Percentiles rank a stretch among this genome's conserved stretches.
These are phyloP conservation scores for Biscogniauxia mediterranea DNA, from an alignment of 2,329 filamentous ascomycete species.

Conservation along the genomic window DNA sequence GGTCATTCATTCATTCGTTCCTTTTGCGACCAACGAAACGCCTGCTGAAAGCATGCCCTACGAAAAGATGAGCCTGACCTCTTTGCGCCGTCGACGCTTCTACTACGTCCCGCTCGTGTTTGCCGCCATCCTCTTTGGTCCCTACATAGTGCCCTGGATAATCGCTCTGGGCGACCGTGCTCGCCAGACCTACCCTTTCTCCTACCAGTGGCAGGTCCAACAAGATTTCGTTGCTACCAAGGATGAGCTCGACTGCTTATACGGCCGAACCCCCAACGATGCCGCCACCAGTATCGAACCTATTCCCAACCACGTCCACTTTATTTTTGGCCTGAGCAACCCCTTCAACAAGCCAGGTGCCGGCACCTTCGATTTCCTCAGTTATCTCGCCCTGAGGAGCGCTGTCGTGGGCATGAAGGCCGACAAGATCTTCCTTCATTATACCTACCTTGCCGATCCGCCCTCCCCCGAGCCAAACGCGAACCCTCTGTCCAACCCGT, in stretches of 20 bases:
- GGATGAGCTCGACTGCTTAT: constrained; percentile 35
- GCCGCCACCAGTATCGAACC: constrained; percentile 19
- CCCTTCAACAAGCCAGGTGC: constrained; percentile 30
- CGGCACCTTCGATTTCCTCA: constrained; percentile 37
- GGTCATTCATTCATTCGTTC: neutral
- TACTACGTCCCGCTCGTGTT: constrained; percentile 19
- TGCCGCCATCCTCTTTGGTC: constrained; percentile 19
- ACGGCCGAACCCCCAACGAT: constrained; percentile 22
- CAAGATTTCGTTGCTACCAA: constrained; percentile 31
- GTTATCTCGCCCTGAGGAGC: constrained; percentile 38
- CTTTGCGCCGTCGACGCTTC: constrained; percentile 21
- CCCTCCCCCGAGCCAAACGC: constrained; percentile 32
- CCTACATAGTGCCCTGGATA: constrained; percentile 24
- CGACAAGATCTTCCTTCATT: constrained; percentile 37
- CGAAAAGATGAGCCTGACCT: constrained; percentile 17
- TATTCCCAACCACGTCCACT: constrained; percentile 39
- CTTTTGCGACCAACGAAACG: neutral
- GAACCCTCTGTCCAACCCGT: constrained; percentile 35
- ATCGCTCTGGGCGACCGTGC: constrained; percentile 29
- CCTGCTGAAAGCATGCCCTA: constrained; percentile 10
- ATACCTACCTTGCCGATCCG: constrained; percentile 37
- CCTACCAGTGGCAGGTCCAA: constrained; percentile 34
- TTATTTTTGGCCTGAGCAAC: constrained; percentile 38
- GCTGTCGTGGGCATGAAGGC: constrained; percentile 37
- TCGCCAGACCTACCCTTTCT: constrained; percentile 36